Conservation (phyloP, 2,329 filamentous ascomycete species). For the Alternaria brassicae region DNA sequence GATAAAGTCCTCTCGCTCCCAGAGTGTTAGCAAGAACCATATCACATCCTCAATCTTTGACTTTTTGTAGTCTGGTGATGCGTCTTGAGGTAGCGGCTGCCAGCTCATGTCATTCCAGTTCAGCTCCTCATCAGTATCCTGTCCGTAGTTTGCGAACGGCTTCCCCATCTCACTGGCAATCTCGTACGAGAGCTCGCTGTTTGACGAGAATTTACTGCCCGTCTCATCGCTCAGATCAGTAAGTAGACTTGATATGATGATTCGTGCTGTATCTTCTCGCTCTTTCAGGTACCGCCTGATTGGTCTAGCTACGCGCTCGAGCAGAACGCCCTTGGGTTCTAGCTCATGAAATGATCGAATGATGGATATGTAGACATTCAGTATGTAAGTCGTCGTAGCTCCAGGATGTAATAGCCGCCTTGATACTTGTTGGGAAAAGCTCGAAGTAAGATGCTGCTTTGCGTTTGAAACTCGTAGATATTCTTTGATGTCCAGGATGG, state of each 20-base stretch:
- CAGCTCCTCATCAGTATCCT: conserved; percentile 66
- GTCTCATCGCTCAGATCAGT: conserved; percentile 63
- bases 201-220: conserved; percentile 56
- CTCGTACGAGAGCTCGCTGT: conserved; percentile 71
- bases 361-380: conserved; percentile 79
- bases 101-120: conserved; percentile 94
- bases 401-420: conserved; percentile 75
- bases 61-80: conserved; percentile 86
- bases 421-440: conserved; percentile 71
- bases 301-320: conserved; percentile 75
- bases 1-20: conserved; percentile 93
- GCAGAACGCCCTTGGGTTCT: conserved; percentile 77
- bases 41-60: conserved; percentile 91
- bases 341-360: conserved; percentile 78
- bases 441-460: conserved; percentile 72
- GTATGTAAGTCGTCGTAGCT: conserved; percentile 75
- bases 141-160: conserved; percentile 62
- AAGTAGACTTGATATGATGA: conserved; percentile 77
- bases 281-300: conserved; percentile 79
- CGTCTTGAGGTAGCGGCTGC: conserved; percentile 91
- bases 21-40: conserved; percentile 84
- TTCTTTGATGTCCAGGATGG: conserved; percentile 75
- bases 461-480: conserved; percentile 72
- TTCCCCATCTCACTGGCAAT: conserved; percentile 72
- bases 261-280: conserved; percentile 77